Conservation (phyloP, 306 rosid species). For the Benincasa hispida region DNA sequence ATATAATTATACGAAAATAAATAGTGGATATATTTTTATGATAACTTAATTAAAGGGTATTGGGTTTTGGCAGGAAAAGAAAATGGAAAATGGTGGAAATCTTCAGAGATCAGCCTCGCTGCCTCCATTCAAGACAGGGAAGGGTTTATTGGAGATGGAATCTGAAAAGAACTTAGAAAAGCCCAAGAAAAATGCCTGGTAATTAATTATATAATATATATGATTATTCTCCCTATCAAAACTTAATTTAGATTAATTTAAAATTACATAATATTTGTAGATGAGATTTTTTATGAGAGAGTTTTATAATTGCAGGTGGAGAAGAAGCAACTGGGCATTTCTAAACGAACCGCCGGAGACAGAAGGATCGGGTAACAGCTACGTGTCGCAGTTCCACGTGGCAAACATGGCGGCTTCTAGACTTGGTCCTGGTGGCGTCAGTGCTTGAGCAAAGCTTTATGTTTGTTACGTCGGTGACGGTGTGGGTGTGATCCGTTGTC, state of each 20-base stretch:
- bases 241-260: too few relatives aligned
- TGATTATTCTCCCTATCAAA: too few relatives aligned
- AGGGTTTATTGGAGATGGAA: conserved; percentile 5
- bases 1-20: too few relatives aligned
- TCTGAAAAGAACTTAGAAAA: conserved; percentile 28
- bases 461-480: background rate
- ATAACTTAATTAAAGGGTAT: too few relatives aligned
- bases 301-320: too few relatives aligned
- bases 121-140: conserved; percentile 9
- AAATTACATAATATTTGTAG: too few relatives aligned
- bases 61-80: conserved; percentile 4
- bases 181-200: conserved; percentile 51
- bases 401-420: conserved; percentile 25
- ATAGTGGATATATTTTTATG: too few relatives aligned
- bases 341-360: conserved; percentile 58
- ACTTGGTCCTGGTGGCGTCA: conserved; percentile 14
- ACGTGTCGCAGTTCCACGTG: conserved; percentile 46
- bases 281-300: too few relatives aligned
- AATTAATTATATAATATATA: background rate
- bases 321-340: conserved; percentile 77
- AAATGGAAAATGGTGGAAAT: background rate
- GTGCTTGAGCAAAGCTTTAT: background rate
- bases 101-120: conserved; percentile 25
- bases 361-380: conserved; percentile 40
- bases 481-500: background rate